Evolutionary conservation across 1,139 yeast genomes (phyloP).

Genomic region (Yarrowia galli): DNA sequence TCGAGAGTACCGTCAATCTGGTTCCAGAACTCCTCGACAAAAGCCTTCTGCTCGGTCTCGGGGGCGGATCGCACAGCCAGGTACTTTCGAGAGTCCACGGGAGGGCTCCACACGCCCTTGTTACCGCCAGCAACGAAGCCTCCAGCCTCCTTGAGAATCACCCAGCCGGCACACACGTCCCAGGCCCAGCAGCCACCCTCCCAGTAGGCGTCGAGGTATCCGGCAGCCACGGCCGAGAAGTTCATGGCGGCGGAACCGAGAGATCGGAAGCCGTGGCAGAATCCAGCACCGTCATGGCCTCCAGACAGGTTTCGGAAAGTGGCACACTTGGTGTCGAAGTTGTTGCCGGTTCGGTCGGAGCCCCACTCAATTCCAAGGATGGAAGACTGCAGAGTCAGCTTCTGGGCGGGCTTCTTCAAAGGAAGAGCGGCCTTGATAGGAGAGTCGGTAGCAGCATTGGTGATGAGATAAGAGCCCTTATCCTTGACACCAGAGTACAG

Average conservation of each 20-base stretch:
- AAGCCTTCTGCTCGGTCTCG: conserved; percentile 54
- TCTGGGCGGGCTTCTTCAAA: conserved; percentile 47
- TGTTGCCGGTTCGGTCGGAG: conserved; percentile 60
- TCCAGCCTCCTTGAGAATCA: conserved; percentile 64
- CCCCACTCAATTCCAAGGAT: conserved; percentile 68
- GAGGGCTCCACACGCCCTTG: conserved; percentile 57
- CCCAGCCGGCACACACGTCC: conserved; percentile 74
- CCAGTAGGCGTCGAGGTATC: conserved; percentile 65
- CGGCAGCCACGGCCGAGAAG: conserved; percentile 62
- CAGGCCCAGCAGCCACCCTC: conserved; percentile 70
- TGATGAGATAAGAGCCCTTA: conserved; percentile 59
- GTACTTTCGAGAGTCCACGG: conserved; percentile 60
- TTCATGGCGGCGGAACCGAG: conserved; percentile 69
- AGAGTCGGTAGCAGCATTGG: conserved; percentile 32
- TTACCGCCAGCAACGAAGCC: conserved; percentile 63
- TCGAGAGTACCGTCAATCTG: conserved; percentile 57
- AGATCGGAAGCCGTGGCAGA: conserved; percentile 65
- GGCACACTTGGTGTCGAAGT: conserved; percentile 58
- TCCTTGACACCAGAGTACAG: conserved; percentile 61
- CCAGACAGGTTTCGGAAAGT: conserved; percentile 58
- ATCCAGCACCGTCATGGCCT: conserved; percentile 56
- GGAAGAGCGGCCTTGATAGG: conserved; percentile 55
- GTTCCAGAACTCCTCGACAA: conserved; percentile 59
- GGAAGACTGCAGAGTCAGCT: conserved; percentile 58
- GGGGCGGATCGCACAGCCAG: conserved; percentile 62